Evolutionary conservation across 108 stramenopile species (phyloP).

Genomic region (Skeletonema marinoi): DNA sequence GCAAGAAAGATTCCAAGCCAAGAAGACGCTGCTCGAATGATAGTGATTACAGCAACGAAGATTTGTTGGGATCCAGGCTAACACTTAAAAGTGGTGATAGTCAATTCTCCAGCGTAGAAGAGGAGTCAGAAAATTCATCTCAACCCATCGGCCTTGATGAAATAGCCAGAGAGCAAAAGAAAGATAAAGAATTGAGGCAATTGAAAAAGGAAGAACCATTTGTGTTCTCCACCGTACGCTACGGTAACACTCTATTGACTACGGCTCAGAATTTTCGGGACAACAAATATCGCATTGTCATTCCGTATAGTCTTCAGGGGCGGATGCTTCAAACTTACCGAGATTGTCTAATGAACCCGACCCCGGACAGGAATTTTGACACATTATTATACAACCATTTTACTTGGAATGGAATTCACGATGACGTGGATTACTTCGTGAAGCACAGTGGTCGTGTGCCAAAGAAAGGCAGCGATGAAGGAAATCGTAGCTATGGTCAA

Average conservation of each 20-base stretch:
- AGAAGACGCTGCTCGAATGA: not conserved
- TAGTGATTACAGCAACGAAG: not conserved
- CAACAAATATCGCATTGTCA: constrained; percentile 40
- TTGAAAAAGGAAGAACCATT: constrained; percentile 42
- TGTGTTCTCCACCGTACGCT: constrained; percentile 40
- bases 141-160: constrained; percentile 39
- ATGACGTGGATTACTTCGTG: constrained; percentile 40
- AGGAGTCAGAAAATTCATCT: not conserved
- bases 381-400: constrained; percentile 40
- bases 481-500: constrained; percentile 4
- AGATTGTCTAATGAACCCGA: constrained; percentile 38
- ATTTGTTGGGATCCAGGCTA: not conserved
- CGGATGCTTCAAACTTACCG: constrained; percentile 35
- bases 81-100: not conserved
- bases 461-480: constrained; percentile 19
- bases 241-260: constrained; percentile 33
- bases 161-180: constrained; percentile 40
- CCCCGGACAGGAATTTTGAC: constrained; percentile 37
- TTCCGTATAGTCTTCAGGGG: constrained; percentile 32
- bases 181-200: constrained; percentile 32
- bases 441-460: constrained; percentile 22
- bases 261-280: constrained; percentile 44
- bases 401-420: constrained; percentile 47
- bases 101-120: not conserved
- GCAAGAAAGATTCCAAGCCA: not conserved